Evolutionary conservation across 805 yeast genomes (phyloP).

Genomic region (Wickerhamiella sergipiensis): DNA sequence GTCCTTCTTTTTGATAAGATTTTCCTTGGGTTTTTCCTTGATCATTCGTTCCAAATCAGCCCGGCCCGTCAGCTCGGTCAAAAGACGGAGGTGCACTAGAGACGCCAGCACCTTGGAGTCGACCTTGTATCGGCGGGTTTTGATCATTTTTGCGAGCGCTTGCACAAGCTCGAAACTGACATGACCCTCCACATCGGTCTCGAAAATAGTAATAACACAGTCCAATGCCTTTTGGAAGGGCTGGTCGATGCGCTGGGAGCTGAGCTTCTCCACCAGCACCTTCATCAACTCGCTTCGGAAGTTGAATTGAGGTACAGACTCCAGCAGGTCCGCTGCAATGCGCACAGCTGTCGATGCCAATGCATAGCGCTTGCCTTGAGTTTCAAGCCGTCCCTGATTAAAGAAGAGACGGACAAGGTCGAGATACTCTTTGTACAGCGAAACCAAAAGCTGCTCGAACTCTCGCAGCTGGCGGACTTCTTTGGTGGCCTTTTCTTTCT

Average conservation of each 20-base stretch:
- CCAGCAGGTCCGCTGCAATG: conserved; percentile 67
- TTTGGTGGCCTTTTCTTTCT: conserved; percentile 64
- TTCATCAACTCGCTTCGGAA: conserved; percentile 61
- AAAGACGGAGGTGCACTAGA: conserved; percentile 43
- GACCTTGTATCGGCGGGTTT: conserved; percentile 60
- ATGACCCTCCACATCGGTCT: conserved; percentile 71
- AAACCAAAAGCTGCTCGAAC: conserved; percentile 67
- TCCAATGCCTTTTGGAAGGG: conserved; percentile 47
- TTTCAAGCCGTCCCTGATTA: conserved; percentile 24
- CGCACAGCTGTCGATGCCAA: conserved; percentile 37
- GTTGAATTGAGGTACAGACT: conserved; percentile 65
- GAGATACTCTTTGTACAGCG: conserved; percentile 55
- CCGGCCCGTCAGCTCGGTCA: conserved; percentile 27
- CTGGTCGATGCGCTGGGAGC: conserved; percentile 34
- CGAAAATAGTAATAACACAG: conserved; percentile 53
- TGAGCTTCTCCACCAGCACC: conserved; percentile 52
- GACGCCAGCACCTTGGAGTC: conserved; percentile 73
- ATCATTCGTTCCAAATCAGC: conserved; percentile 31
- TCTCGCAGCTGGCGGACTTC: conserved; percentile 67
- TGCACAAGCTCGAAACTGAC: conserved; percentile 63
- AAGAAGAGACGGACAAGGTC: conserved; percentile 36
- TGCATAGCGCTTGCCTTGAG: conserved; percentile 12
- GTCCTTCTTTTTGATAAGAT: conserved; percentile 66
- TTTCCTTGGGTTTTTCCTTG: conserved; percentile 31
- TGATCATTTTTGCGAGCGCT: conserved; percentile 53